Percentiles rank a stretch among this genome's conserved stretches.
Conservation (phyloP, 1,284 basidiomycete genomes). For the Sphaerobolus stellatus region DNA sequence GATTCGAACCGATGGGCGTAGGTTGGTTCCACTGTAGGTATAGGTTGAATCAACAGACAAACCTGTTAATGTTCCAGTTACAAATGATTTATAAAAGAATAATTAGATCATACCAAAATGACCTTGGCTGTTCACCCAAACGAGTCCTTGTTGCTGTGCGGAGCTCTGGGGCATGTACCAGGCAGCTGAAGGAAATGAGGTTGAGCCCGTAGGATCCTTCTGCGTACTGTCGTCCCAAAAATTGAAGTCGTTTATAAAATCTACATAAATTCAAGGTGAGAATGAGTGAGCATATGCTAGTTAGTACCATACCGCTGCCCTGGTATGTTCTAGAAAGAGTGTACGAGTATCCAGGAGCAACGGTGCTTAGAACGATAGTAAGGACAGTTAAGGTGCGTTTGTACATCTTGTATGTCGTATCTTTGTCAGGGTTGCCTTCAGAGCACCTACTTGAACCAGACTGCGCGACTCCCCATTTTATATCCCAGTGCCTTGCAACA, state of each 20-base stretch:
- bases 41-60: slow-evolving; percentile 11
- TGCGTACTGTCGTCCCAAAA: background rate
- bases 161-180: slow-evolving; percentile 2
- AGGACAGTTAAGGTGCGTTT: no score
- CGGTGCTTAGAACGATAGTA: no score
- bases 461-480: no score
- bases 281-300: background rate
- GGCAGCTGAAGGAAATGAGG: slow-evolving; percentile 5
- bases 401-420: no score
- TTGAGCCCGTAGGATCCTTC: slow-evolving; percentile 4
- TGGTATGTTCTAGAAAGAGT: background rate
- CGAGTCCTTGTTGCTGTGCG: slow-evolving; percentile 5
- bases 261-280: background rate
- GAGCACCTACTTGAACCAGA: no score
- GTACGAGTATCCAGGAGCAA: no score
- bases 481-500: no score
- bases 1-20: slow-evolving; percentile 11
- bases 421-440: no score
- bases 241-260: background rate
- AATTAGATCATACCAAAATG: slow-evolving; percentile 5
- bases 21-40: background rate
- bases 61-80: background rate
- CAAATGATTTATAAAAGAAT: background rate
- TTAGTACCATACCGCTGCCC: background rate
- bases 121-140: slow-evolving; percentile 8